A percentile compares a stretch with the other conserved stretches of the same genome.
phyloP scores from a whole-genome alignment of 2,329 filamentous ascomycete species.

The Aureobasidium zeae region DNA sequence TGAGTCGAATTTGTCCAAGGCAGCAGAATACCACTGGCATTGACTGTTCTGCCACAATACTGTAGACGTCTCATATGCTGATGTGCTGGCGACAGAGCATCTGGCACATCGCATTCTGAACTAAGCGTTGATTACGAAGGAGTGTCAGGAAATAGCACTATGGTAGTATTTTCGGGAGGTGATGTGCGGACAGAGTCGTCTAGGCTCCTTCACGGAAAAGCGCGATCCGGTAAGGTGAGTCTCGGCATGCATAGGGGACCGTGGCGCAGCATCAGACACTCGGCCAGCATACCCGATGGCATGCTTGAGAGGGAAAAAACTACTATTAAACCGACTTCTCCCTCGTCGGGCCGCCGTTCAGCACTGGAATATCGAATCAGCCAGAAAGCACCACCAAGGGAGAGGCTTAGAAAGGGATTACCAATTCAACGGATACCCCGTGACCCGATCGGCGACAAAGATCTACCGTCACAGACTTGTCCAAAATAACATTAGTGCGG shows the following conservation, averaged over 20 bases:
- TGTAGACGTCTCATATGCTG: no score
- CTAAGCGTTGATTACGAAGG: not conserved
- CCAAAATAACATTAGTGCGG: not conserved
- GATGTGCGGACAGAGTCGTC: conserved; percentile 6
- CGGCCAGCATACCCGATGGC: conserved; percentile 10
- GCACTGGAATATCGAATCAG: not conserved
- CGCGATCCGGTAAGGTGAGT: conserved; percentile 6
- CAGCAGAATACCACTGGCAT: no score
- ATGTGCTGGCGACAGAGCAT: no score
- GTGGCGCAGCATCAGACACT: conserved; percentile 6
- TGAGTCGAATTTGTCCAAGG: conserved; percentile 5
- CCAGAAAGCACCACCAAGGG: not conserved
- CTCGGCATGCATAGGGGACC: conserved; percentile 2
- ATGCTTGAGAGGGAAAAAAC: not conserved
- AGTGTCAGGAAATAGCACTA: not conserved
- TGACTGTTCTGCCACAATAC: no score
- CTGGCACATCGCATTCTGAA: not conserved
- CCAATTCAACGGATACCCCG: conserved; percentile 10
- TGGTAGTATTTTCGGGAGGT: conserved; percentile 4
- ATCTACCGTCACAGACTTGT: conserved; percentile 1
- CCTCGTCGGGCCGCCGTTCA: not conserved
- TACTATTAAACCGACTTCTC: not conserved
- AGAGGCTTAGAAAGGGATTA: not conserved
- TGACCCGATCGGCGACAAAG: conserved; percentile 1
- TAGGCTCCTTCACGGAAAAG: conserved; percentile 2